Evolutionary conservation across 305 asterid genomes (phyloP).

Genomic region (Solanum hybrid): DNA sequence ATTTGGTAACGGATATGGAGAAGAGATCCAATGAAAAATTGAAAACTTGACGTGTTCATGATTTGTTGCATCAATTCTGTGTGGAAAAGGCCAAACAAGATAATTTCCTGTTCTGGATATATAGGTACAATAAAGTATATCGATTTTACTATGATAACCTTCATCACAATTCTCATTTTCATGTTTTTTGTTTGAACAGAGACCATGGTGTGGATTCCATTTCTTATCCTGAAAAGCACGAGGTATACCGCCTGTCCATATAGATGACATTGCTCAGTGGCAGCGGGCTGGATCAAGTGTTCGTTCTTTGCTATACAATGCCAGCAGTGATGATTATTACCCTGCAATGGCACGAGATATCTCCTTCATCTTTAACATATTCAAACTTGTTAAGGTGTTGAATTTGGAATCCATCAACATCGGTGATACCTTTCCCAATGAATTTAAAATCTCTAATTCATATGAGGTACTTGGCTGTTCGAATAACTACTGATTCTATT

Average conservation of each 20-base stretch:
- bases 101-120: neutral
- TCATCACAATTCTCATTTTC: neutral
- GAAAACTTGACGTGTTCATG: neutral
- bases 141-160: neutral
- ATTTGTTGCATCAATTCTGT: neutral
- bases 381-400: neutral
- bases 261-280: neutral
- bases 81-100: neutral
- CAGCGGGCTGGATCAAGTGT: neutral
- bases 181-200: neutral
- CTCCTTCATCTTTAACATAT: neutral
- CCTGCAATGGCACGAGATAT: neutral
- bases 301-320: neutral
- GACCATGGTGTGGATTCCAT: neutral
- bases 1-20: neutral
- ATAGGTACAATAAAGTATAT: neutral
- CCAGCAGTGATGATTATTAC: neutral
- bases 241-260: neutral
- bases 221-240: neutral
- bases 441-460: neutral
- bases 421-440: neutral
- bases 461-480: neutral
- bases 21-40: neutral
- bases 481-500: neutral
- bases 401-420: neutral